phyloP scores from a whole-genome alignment of 225 moss, liverwort and hornwort genomes.

The Bryoerythrophyllum caledonicum region DNA sequence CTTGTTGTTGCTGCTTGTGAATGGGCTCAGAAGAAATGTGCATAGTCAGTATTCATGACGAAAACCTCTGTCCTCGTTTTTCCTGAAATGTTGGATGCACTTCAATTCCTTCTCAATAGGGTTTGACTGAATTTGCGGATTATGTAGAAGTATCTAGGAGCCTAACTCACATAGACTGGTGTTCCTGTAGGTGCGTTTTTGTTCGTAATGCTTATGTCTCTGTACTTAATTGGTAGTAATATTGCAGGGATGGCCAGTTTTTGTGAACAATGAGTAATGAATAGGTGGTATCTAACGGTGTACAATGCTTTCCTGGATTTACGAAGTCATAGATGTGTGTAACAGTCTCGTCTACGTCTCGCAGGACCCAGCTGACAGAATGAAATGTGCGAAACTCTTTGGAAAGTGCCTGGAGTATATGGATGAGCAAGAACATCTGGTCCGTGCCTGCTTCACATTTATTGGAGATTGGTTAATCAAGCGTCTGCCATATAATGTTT shows the following conservation, averaged over 20 bases:
- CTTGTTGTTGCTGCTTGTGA: conserved; percentile 9
- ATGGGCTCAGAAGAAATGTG: neutral
- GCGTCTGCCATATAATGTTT: neutral
- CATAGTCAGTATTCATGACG: neutral
- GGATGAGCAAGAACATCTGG: conserved; percentile 98
- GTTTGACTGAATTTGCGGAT: neutral
- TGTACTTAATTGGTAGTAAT: neutral
- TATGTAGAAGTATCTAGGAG: neutral
- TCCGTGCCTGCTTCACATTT: conserved; percentile 30
- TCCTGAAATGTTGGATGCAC: neutral
- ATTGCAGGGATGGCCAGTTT: neutral
- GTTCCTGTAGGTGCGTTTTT: neutral
- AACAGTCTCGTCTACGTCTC: neutral
- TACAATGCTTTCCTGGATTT: neutral
- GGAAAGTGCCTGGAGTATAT: conserved; percentile 96
- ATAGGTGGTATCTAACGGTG: neutral
- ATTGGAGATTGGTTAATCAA: conserved; percentile 2
- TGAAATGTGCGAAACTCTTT: conserved; percentile 90
- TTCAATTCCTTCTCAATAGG: neutral
- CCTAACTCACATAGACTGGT: neutral
- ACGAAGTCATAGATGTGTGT: neutral
- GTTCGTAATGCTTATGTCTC: neutral
- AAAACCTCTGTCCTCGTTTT: neutral
- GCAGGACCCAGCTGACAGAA: conserved; percentile 85
- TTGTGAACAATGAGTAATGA: neutral